Base-by-base conservation (phyloP, 371 early-diverging fungal genomes). In the Phascolomyces articulosus region DNA sequence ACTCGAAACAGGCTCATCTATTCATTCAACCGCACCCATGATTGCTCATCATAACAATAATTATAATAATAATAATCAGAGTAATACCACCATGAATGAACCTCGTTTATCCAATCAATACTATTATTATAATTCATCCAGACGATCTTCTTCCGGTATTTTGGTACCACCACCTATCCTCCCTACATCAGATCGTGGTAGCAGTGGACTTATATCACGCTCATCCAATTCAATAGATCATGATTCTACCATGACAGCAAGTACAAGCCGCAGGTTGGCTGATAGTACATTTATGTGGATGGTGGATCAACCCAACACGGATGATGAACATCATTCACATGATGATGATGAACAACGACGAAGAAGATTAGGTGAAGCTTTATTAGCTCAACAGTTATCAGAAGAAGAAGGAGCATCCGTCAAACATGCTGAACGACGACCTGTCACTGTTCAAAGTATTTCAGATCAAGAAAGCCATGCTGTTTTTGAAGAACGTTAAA, bases 231-330 rank as follows among this genome's bases (percentile, higher is more conserved):
- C 51, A 6, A 23, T 51, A 7, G 51, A 51, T 34, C 34, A 34
- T 51, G 96, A 96, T 74, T 87, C 91, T 0, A 67, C 81, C 6
- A 34, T 34, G 34, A 34, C 34, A 2, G 11, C 34, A 2, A 34
- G 34, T 10, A 91, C 91, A 73, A 84, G 91, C 57, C 53, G 28
- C 95, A 95, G 69, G 80, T 70, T 78, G 68, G 79, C 83, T 4
- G 74, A 75, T 63, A 79, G 75, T 24, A 74, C 74, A 24, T 75
- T 82, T 51, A 85, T 78, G 58, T 70, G 83, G 54, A 70, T 75
- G 29, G 68, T 73, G 26, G 59, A 69, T 21, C 65, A 73, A 27
- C 55, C 60, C 10, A n/a, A n/a, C n/a, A n/a, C n/a, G n/a, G n/a
- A n/a, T n/a, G n/a, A n/a, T n/a, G 77, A 70, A 38, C 77, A 77